These are phyloP conservation scores for Clonostachys rhizophaga DNA, from an alignment of 2,329 filamentous ascomycete genomes.

Conservation along the genomic window DNA sequence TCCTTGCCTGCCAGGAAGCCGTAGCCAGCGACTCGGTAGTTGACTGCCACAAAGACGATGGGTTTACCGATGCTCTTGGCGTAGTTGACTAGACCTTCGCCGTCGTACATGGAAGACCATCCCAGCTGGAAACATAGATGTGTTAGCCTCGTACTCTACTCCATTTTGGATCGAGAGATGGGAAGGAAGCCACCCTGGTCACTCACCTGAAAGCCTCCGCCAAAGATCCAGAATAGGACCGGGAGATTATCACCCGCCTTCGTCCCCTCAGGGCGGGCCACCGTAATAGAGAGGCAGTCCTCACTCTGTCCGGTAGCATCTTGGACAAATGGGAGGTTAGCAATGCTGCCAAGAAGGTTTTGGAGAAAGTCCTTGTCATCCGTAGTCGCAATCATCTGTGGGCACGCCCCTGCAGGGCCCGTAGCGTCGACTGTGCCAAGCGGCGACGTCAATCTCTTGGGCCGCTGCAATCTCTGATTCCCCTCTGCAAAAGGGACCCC, in stretches of 20 bases:
- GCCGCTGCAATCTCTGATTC: constrained; percentile 62
- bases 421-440: constrained; percentile 57
- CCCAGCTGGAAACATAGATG: constrained; percentile 12
- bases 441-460: constrained; percentile 47
- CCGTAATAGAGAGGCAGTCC: constrained; percentile 45
- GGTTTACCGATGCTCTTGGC: constrained; percentile 41
- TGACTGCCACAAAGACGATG: constrained; percentile 59
- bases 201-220: constrained; percentile 37
- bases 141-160: background rate
- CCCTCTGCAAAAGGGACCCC: constrained; percentile 74
- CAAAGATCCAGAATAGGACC: constrained; percentile 54
- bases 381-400: constrained; percentile 52
- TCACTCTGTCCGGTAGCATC: constrained; percentile 35
- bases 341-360: constrained; percentile 28
- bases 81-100: constrained; percentile 20
- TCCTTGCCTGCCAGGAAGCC: constrained; percentile 57
- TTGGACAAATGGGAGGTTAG: constrained; percentile 39
- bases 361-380: constrained; percentile 21
- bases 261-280: constrained; percentile 39
- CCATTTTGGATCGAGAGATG: too few relatives aligned
- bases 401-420: constrained; percentile 56
- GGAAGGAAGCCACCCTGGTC: background rate
- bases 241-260: constrained; percentile 38
- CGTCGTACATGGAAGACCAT: constrained; percentile 29
- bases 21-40: constrained; percentile 54